Conservation (phyloP, 345 rosid genomes). For the Clausena lansium region DNA sequence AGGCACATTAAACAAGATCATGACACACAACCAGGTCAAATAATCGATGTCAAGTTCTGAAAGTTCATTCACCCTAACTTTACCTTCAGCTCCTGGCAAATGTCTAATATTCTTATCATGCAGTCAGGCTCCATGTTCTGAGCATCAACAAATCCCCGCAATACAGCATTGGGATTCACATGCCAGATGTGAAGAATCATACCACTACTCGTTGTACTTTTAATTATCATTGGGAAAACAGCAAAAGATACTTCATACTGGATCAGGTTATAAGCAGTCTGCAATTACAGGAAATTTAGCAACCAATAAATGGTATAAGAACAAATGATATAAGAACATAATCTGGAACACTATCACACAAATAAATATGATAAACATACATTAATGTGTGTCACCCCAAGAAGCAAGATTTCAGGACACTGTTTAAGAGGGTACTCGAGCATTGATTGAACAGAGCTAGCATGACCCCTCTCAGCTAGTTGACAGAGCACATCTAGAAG, state of each 20-base stretch:
- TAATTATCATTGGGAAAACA: conserved; percentile 66
- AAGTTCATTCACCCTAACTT: conserved; percentile 8
- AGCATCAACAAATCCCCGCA: conserved; percentile 69
- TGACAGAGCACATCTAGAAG: conserved; percentile 83
- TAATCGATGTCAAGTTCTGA: not conserved
- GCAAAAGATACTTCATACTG: conserved; percentile 66
- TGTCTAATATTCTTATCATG: conserved; percentile 59
- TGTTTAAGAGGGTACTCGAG: conserved; percentile 78
- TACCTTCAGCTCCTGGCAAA: conserved; percentile 86
- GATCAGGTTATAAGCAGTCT: conserved; percentile 85
- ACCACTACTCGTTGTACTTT: conserved; percentile 43
- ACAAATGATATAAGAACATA: not conserved
- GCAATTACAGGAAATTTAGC: conserved; percentile 26
- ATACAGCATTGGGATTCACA: conserved; percentile 61
- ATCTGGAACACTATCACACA: not conserved
- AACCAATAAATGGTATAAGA: not conserved
- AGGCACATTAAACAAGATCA: not conserved
- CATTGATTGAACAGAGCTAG: conserved; percentile 57
- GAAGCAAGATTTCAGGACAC: conserved; percentile 86
- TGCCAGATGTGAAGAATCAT: conserved; percentile 76
- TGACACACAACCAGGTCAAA: not conserved
- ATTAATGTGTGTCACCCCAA: conserved; percentile 79
- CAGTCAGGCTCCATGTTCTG: conserved; percentile 53
- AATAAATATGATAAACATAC: conserved; percentile 34
- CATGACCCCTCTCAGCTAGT: conserved; percentile 85